Percentiles rank a stretch among this genome's conserved stretches.
Conservation (phyloP, 345 rosid genomes). For the Eucalyptus microcorys region DNA sequence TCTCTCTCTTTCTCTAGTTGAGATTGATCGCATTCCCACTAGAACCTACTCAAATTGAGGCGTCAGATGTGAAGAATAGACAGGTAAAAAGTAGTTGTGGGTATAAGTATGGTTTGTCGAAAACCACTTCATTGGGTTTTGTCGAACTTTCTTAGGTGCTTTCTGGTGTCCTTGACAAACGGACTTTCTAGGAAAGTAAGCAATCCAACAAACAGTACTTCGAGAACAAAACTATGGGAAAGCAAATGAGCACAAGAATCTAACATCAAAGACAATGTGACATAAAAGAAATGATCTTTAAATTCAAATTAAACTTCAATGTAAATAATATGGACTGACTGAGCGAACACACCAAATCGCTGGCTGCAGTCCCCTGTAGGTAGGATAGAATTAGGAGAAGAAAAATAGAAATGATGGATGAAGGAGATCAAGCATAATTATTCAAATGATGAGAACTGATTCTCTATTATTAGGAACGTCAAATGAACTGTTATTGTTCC, state of each 20-base stretch:
- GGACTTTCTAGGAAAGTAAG: not conserved
- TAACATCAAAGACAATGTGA: not conserved
- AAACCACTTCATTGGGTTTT: not conserved
- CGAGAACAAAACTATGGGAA: not conserved
- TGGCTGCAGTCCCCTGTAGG: not conserved
- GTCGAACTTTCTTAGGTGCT: not conserved
- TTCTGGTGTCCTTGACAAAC: not conserved
- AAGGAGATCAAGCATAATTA: not conserved
- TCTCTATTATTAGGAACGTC: not conserved
- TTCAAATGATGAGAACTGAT: not conserved
- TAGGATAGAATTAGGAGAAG: not conserved
- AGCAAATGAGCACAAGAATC: not conserved
- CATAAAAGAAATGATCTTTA: not conserved
- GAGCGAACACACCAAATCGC: not conserved
- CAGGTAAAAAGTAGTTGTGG: not conserved
- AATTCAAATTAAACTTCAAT: not conserved
- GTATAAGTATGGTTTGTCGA: not conserved
- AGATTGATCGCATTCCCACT: not conserved
- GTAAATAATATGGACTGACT: not conserved
- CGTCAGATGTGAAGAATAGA: not conserved
- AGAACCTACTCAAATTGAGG: not conserved
- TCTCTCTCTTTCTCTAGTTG: not conserved
- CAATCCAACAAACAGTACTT: not conserved
- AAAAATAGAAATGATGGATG: not conserved
- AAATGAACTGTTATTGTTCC: not conserved